Conservation (phyloP, 2,329 filamentous ascomycete species). For the Fusarium protoensiforme region DNA sequence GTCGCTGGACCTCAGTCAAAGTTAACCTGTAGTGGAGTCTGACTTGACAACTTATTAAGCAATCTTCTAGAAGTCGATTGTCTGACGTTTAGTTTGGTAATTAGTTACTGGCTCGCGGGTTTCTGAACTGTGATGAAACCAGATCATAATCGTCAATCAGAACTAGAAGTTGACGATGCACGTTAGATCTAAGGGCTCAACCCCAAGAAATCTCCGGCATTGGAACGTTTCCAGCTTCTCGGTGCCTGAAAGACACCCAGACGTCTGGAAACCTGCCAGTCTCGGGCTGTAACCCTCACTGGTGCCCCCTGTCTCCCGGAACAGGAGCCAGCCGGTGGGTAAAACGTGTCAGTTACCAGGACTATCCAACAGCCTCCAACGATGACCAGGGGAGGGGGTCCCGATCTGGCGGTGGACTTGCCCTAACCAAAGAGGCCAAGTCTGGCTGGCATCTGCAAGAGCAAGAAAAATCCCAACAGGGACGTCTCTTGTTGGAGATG, state of each 20-base stretch:
- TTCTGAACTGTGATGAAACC: neutral
- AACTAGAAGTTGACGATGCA: neutral
- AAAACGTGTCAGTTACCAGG: constrained; percentile 31
- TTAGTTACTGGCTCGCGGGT: neutral
- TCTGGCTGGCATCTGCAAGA: neutral
- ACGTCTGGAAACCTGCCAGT: constrained; percentile 27
- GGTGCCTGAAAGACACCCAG: constrained; percentile 27
- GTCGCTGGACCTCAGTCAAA: neutral
- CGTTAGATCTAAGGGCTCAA: neutral
- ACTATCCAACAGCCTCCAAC: constrained; percentile 14
- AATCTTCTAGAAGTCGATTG: neutral
- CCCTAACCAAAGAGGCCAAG: constrained; percentile 12
- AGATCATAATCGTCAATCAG: neutral
- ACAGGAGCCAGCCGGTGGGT: constrained; percentile 27
- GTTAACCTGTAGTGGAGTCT: neutral
- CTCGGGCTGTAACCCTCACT: constrained; percentile 31
- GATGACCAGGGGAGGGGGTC: constrained; percentile 11
- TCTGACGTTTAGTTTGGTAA: neutral
- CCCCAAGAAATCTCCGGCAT: constrained; percentile 2
- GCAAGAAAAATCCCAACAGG: constrained; percentile 1
- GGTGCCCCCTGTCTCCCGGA: constrained; percentile 37
- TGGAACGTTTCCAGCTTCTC: constrained; percentile 17
- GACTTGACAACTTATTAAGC: neutral
- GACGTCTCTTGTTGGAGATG: constrained; percentile 10
- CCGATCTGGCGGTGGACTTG: constrained; percentile 10